Base-by-base conservation (phyloP, 495 filamentous ascomycete genomes). In the Opeltia flavorubescens region DNA sequence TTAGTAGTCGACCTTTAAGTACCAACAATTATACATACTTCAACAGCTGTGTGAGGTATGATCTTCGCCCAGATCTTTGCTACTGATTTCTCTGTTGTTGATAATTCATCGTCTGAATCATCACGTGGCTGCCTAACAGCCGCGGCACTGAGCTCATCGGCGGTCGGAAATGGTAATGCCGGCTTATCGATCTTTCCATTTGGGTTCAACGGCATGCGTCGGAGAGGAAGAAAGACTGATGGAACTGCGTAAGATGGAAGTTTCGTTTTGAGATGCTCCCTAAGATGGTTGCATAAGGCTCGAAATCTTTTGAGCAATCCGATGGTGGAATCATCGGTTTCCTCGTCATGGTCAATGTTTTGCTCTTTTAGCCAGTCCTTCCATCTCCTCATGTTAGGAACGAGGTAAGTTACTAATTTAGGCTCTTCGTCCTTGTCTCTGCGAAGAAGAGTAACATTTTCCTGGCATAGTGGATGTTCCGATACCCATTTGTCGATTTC, bases 341-440 rank as follows among this genome's bases (percentile, higher is more conserved):
- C 8, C 3, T 39, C 44, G 13, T 62, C 65, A 40, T 62, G 61
- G 1, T 62, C 60, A 36, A 67, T 64, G 20, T 74, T 81, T 39
- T 73, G 69, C 35, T 71, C 63, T 47, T 76, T 62, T 38, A 86
- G 62, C 82, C 80, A 87, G 13, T 68, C 55, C 2, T 65, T 58
- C 86, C 85, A 95, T 49, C 77, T 74, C 49, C 66, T 71, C 66
- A 77, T 71, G 46, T 94, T 81, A 0, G 89, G 88, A 0, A 95
- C 89, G 48, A 95, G 73, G 59, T 96, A 96, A 59, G 81, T 91
- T 49, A 95, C 84, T 9, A 98, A 65, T 0, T 74, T 91, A 4
- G 78, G 86, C 60, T 98, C 89, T 58, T 96, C 89, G 61, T 89
- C 78, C 52, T 84, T 85, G 60, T 95, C 85, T 63, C 91, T 75